These are phyloP conservation scores for Viola pubescens DNA, from an alignment of 441 rosid genomes.

Conservation along the genomic window DNA sequence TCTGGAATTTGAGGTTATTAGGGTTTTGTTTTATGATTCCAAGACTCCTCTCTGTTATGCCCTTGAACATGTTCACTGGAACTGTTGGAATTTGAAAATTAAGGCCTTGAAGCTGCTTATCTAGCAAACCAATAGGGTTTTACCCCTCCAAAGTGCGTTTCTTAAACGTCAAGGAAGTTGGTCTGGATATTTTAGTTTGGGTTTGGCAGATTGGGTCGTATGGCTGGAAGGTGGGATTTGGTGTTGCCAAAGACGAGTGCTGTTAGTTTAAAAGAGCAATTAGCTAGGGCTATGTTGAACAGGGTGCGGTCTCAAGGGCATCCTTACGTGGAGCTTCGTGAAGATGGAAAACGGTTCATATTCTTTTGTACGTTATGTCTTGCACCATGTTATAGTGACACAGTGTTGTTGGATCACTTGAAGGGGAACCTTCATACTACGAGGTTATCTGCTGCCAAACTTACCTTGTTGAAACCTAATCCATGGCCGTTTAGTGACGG, in stretches of 20 bases:
- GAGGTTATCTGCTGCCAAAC: constrained; percentile 64
- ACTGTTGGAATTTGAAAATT: too few species aligned
- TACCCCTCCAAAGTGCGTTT: too few species aligned
- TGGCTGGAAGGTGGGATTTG: constrained; percentile 52
- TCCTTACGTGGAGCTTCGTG: constrained; percentile 66
- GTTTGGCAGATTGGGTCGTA: constrained; percentile 12
- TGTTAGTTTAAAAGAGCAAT: constrained; percentile 51
- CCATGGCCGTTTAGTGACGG: constrained; percentile 97
- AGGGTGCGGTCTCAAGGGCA: constrained; percentile 65
- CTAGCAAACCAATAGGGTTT: too few species aligned
- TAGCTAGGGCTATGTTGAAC: constrained; percentile 53
- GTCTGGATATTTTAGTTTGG: neutral
- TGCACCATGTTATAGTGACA: constrained; percentile 69
- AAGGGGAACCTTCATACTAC: constrained; percentile 64
- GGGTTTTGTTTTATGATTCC: constrained; percentile 17
- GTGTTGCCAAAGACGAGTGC: constrained; percentile 40
- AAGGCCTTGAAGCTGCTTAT: too few species aligned
- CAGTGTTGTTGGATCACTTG: constrained; percentile 66
- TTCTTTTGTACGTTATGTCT: constrained; percentile 89
- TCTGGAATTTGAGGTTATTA: constrained; percentile 16
- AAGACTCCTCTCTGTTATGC: too few species aligned
- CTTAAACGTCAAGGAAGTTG: constrained; percentile 1
- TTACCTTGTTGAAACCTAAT: constrained; percentile 57
- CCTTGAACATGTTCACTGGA: too few species aligned
- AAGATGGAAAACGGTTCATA: constrained; percentile 60